Evolutionary conservation across 768 basidiomycete species (phyloP).

Genomic region (Strobilomyces confusus): DNA sequence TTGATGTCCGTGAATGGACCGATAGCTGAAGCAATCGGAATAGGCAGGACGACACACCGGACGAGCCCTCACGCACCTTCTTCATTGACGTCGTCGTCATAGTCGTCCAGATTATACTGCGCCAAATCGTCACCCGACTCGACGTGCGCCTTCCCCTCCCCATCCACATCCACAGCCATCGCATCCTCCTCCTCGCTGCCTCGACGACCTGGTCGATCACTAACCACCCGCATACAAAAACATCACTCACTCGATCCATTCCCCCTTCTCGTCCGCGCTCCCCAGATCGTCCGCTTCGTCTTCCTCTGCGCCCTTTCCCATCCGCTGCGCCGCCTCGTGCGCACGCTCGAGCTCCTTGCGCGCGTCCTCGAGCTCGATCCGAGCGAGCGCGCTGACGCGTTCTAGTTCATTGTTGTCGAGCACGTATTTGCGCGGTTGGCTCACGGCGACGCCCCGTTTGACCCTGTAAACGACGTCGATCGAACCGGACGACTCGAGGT

Average conservation of each 20-base stretch:
- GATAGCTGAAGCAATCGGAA: constrained; percentile 35
- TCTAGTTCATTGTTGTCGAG: constrained; percentile 88
- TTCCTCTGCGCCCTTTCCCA: constrained; percentile 63
- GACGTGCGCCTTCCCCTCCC: constrained; percentile 12
- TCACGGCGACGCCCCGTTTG: constrained; percentile 68
- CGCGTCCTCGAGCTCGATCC: constrained; percentile 88
- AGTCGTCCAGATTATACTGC: constrained; percentile 87
- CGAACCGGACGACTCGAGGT: neutral
- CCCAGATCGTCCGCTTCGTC: constrained; percentile 59
- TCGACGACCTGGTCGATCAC: constrained; percentile 17
- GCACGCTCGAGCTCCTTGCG: constrained; percentile 79
- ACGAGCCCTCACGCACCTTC: constrained; percentile 22
- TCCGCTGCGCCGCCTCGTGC: constrained; percentile 67
- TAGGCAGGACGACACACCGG: neutral
- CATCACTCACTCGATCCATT: constrained; percentile 85
- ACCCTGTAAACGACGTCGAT: constrained; percentile 46
- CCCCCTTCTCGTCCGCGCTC: constrained; percentile 39
- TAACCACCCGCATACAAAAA: constrained; percentile 5
- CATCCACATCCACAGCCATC: constrained; percentile 56
- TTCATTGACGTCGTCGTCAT: constrained; percentile 71
- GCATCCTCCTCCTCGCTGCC: constrained; percentile 49
- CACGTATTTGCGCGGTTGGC: constrained; percentile 81
- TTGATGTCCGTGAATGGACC: constrained; percentile 96
- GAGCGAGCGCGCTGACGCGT: constrained; percentile 82
- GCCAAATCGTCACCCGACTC: constrained; percentile 59